A percentile compares a stretch with the other conserved stretches of the same genome.
These are phyloP conservation scores for Solanum acaule DNA, from an alignment of 257 asterid species.

Conservation along the genomic window DNA sequence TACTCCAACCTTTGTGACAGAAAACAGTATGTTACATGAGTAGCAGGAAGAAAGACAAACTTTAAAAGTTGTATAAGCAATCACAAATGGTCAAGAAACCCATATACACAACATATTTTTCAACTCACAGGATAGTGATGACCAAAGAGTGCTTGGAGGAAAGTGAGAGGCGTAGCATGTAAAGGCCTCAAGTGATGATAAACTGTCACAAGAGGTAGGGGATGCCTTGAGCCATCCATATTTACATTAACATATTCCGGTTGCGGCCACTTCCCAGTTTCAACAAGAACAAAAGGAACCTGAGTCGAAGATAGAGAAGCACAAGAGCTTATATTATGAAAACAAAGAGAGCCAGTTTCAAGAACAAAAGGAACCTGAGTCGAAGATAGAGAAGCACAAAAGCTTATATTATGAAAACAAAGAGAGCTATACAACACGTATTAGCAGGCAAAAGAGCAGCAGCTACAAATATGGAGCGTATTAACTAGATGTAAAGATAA, in stretches of 20 bases:
- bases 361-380: constrained; percentile 82
- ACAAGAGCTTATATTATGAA: not conserved
- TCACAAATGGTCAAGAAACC: not conserved
- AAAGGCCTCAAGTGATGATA: constrained; percentile 66
- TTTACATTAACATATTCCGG: constrained; percentile 59
- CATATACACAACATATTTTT: constrained; percentile 2
- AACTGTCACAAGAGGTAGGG: constrained; percentile 66
- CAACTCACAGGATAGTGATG: constrained; percentile 78
- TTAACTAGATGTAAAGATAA: not conserved
- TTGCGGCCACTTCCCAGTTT: constrained; percentile 43
- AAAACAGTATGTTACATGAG: not conserved
- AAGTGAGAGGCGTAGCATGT: constrained; percentile 56
- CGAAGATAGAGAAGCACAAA: not conserved
- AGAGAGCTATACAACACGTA: not conserved
- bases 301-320: constrained; percentile 9
- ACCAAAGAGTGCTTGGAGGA: constrained; percentile 85
- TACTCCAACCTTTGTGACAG: constrained; percentile 59
- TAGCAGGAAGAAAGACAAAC: constrained; percentile 1
- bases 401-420: not conserved
- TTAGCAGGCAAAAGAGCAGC: not conserved
- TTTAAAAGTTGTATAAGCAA: not conserved
- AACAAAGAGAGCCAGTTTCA: constrained; percentile 23
- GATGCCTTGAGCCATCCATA: constrained; percentile 86
- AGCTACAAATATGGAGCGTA: not conserved
- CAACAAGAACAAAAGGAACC: constrained; percentile 88